Conservation (phyloP, 148 eudicot genomes). For the Nepenthes gracilis region DNA sequence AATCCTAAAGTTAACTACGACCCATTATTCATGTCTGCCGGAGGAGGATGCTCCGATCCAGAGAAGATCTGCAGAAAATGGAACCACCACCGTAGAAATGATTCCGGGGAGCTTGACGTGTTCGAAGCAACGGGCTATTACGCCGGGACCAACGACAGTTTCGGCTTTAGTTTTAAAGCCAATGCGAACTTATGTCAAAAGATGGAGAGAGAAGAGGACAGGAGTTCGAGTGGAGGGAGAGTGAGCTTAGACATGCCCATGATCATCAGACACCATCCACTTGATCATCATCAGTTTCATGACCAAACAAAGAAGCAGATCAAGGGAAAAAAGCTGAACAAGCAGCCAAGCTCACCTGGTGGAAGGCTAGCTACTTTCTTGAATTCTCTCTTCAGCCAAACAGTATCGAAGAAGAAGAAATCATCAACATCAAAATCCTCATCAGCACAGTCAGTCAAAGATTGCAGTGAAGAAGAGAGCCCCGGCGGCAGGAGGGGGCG, state of each 20-base stretch:
- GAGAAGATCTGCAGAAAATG: too few relatives aligned
- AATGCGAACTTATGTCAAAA: slow-evolving; percentile 9
- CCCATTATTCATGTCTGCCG: too few relatives aligned
- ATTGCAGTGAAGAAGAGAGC: slow-evolving; percentile 27
- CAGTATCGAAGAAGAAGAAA: slow-evolving; percentile 32
- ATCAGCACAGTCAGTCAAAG: slow-evolving; percentile 20
- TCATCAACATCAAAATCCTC: slow-evolving; percentile 13
- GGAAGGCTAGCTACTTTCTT: slow-evolving; percentile 45
- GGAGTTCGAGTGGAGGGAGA: slow-evolving; percentile 13
- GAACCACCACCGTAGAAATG: slow-evolving; percentile 19
- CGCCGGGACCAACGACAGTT: slow-evolving; percentile 15
- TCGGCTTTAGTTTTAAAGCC: background rate
- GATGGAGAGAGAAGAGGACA: slow-evolving; percentile 6
- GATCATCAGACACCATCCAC: background rate
- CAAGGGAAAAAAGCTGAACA: slow-evolving; percentile 23
- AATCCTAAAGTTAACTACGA: too few relatives aligned
- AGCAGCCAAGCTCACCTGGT: slow-evolving; percentile 56
- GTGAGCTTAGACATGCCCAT: slow-evolving; percentile 34
- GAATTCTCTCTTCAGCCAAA: slow-evolving; percentile 47
- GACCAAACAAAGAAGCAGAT: too few relatives aligned
- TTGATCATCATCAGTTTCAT: background rate
- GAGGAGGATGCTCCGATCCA: too few relatives aligned
- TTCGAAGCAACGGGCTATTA: slow-evolving; percentile 50
- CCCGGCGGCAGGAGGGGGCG: slow-evolving; percentile 31
- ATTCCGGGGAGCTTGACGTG: slow-evolving; percentile 45